Base-by-base conservation (phyloP, 2,329 filamentous ascomycete genomes). In the Fonsecaea nubica region DNA sequence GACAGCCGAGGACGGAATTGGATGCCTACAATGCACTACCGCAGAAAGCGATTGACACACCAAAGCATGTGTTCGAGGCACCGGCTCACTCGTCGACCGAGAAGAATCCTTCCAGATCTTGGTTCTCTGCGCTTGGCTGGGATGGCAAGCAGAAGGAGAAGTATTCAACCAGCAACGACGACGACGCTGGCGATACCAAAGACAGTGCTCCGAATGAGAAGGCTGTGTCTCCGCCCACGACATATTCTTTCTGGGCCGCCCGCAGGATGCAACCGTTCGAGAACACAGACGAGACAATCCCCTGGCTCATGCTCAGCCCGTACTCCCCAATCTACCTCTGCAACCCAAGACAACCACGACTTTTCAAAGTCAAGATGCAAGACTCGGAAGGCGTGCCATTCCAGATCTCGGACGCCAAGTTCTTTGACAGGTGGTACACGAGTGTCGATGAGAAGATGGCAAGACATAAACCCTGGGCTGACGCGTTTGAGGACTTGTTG, bases 401-500 rank as follows among this genome's bases (percentile, higher is more conserved):
- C 12, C 68, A 66, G 40, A 70, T 70, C 38, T 70, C 65, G 13
- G 56, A 54, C 25, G 60, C 68, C n/a, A 65, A 54, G 25, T 70
- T 64, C 57, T 70, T 70, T 38, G 65, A 70, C 30, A 60, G 63
- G 48, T 64, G 65, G 65, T 64, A 70, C 36, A 59, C 63, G 42
- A 75, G 67, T 57, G 80, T 72, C 33, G 77, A 74, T 68, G 75
- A 53, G 63, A 77, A 64, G 75, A 79, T 69, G 70, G 77, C 56
- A 2, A 69, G 65, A 1, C 77, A 78, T 58, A 77, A 78, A 0
- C 79, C 79, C 36, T 87, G 86, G 85, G 80, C 84, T 15, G 82
- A 84, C 58, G 86, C 86, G 0, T 88, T 87, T 70, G 85, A 88
- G 71, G 86, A 89, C 70, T 79, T 89, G 9, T 70, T 88, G 15